These are phyloP conservation scores for Cucumis hystrix DNA, from an alignment of 306 rosid genomes.

Conservation along the genomic window DNA sequence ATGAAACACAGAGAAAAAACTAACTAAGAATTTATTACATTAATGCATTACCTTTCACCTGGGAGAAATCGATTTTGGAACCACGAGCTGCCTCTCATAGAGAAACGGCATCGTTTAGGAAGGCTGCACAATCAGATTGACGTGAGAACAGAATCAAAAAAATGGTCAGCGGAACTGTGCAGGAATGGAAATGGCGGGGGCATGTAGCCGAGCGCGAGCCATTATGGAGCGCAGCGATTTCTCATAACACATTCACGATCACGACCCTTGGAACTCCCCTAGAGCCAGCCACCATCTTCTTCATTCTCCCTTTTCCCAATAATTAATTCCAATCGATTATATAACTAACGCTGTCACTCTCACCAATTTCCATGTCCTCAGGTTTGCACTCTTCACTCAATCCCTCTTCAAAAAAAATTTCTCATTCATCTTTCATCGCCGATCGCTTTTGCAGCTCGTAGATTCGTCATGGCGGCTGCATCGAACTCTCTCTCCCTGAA, in stretches of 20 bases:
- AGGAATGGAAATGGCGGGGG: not conserved
- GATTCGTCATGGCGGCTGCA: slow-evolving; percentile 51
- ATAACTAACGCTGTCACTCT: not conserved
- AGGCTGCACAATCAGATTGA: not conserved
- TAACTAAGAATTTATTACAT: too few relatives aligned
- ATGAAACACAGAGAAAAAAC: too few relatives aligned
- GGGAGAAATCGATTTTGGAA: too few relatives aligned
- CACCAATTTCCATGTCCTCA: slow-evolving; percentile 20
- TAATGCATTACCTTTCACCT: too few relatives aligned
- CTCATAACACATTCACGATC: not conserved
- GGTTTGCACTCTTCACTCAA: slow-evolving; percentile 19
- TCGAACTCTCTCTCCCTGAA: slow-evolving; percentile 37
- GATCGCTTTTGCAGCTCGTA: slow-evolving; percentile 20
- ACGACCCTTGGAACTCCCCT: not conserved
- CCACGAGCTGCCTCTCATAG: not conserved
- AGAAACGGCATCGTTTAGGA: not conserved
- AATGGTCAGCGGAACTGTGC: not conserved
- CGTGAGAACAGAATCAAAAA: not conserved
- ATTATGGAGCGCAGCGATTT: not conserved
- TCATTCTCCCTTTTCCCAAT: not conserved
- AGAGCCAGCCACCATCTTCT: not conserved
- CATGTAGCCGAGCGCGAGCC: not conserved
- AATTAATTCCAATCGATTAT: not conserved
- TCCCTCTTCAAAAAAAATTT: not conserved
- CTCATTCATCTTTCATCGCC: not conserved